Conservation (phyloP, 2,329 filamentous ascomycete genomes). For the Davidsoniella neocaledoniae region DNA sequence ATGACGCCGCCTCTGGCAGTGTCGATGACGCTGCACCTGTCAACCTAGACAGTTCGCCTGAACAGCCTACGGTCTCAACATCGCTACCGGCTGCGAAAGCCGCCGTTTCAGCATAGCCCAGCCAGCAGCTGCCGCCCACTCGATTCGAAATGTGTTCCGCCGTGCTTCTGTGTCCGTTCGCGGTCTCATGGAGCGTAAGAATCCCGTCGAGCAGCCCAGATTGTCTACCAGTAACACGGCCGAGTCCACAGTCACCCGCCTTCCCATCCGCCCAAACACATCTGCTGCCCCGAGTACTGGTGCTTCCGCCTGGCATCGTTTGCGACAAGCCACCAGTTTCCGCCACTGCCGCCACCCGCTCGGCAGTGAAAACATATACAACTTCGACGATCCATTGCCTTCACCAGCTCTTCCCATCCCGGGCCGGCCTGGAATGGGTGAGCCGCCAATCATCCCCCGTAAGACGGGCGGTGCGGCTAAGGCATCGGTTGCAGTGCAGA, state of each 20-base stretch:
- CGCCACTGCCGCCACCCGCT: constrained; percentile 31
- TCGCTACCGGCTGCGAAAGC: constrained; percentile 15
- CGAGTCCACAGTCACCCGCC: constrained; percentile 22
- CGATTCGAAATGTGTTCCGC: constrained; percentile 35
- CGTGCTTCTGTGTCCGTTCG: constrained; percentile 38
- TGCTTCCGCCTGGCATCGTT: constrained; percentile 29
- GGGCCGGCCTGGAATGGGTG: constrained; percentile 26
- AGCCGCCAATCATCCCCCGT: constrained; percentile 43
- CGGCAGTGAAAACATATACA: constrained; percentile 16
- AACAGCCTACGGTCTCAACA: constrained; percentile 16
- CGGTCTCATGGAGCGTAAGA: constrained; percentile 27
- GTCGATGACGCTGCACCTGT: constrained; percentile 13
- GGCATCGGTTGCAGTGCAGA: constrained; percentile 42
- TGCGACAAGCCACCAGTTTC: constrained; percentile 34
- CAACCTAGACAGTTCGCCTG: too few relatives aligned
- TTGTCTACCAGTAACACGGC: constrained; percentile 16
- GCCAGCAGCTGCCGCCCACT: constrained; percentile 17
- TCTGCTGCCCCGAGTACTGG: neutral
- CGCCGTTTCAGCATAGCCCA: constrained; percentile 16
- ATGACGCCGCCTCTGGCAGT: neutral
- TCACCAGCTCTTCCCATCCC: constrained; percentile 23
- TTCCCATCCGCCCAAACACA: constrained; percentile 2
- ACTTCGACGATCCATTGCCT: constrained; percentile 14
- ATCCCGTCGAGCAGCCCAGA: too few relatives aligned
- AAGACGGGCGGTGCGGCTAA: constrained; percentile 45